Evolutionary conservation across 78 protist species (phyloP), one percentile per base, ranked within the genome.

Genomic region (Neovahlkampfia damariscottae): DNA sequence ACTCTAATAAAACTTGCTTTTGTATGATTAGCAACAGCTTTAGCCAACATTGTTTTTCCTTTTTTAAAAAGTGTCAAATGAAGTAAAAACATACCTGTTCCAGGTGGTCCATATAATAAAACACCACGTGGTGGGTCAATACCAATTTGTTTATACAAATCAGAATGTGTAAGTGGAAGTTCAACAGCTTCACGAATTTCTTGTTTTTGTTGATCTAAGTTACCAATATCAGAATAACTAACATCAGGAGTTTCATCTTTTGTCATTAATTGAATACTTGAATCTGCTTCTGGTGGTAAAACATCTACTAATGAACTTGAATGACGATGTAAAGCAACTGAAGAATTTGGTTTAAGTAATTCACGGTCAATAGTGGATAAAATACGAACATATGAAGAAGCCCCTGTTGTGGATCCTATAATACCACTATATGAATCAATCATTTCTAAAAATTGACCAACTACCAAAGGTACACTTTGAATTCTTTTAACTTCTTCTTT

Each of bases 71-170:
- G 74, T 70, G 40, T 74, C 82, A 70, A 31, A 19, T 69, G 66
- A 83, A 88, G n/a, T n/a, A n/a, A n/a, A n/a, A n/a, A n/a, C n/a
- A n/a, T n/a, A 1, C 94, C 94, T 3, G 93, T 90, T 8, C 99
- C 99, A n/a, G 99, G 99, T 8, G 99, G 98, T 8, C 99, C 99
- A 70, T 88, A 94, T 66, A 98, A 86, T 27, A 98, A 88, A 27
- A 98, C 99, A 29, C 99, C 99, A 9, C 99, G 86, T 6, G 99
- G 99, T 34, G 99, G 99, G 78, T 98, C 99, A 62, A 98, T 97
- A 41, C 99, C 99, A 37, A 88, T 84, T 76, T 91, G 95, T 67
- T 88, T 83, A 85, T 94, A 96, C 8, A 94, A 88, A 8, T 93
- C 95, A 70, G 78, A 82, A 75, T 93, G 96, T 10, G 96, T 97